Evolutionary conservation across 192 early-diverging fungal species (phyloP), one percentile per base, ranked within the genome.

Genomic region (Podila epicladia): DNA sequence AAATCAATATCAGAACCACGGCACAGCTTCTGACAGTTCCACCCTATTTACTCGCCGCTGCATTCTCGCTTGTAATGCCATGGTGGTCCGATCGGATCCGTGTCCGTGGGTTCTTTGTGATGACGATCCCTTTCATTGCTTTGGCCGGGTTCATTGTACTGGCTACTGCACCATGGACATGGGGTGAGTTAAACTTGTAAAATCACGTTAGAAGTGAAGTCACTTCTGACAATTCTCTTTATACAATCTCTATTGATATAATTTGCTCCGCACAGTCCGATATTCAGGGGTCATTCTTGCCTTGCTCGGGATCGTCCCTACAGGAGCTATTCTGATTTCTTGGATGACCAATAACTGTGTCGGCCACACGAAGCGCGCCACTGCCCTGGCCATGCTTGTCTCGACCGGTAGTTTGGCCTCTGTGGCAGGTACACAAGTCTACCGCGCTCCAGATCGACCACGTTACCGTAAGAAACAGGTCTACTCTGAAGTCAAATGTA

Each of bases 301-400:
- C 26, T 17, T 68, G 71, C 9, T 63, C 71, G 74, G 74, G 1
- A 76, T 69, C 33, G 62, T 76, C 1, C 74, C 74, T 5, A 65
- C 62, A 3, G 61, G 60, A 0, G n/a, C 59, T 6, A 62, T 76
- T 19, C 29, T 76, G 62, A 55, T 49, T 5, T 69, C 74, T 9
- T 92, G 91, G 91, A 82, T 91, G 72, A 82, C 86, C 9, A 89
- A 87, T 60, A 92, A 92, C 55, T 74, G 87, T 5, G 60, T 89
- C 29, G 88, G 89, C 9, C 85, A 85, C 15, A 89, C 89, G 2
- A 89, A 91, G 50, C 86, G 88, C 50, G 91, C 86, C 28, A 89
- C 90, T 9, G 87, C 84, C 22, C 53, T 85, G 49, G 85, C 83
- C 2, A 76, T 88, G 72, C 75, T 85, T 0, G 77, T 85, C 22